phyloP scores from a whole-genome alignment of 495 filamentous ascomycete genomes.

The Neurospora tetraspora region DNA sequence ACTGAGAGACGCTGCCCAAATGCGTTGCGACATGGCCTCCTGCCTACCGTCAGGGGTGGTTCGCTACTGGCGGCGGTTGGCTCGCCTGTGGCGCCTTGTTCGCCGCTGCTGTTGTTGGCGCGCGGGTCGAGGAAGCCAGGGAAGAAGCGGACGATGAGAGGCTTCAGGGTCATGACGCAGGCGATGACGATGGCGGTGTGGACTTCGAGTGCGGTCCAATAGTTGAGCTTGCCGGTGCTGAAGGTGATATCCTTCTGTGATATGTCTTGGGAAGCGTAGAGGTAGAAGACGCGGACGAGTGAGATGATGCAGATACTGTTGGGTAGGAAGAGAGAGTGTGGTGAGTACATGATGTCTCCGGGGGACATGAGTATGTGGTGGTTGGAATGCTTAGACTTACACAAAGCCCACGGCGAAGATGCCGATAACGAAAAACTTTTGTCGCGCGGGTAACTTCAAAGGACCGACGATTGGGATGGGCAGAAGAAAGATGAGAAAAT shows the following conservation, averaged over 20 bases:
- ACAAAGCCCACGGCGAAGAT: conserved; percentile 31
- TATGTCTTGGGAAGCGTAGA: not conserved
- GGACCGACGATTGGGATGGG: conserved; percentile 27
- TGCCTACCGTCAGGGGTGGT: conserved; percentile 16
- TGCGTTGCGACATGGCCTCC: conserved; percentile 7
- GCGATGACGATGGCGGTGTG: conserved; percentile 17
- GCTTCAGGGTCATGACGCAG: conserved; percentile 22
- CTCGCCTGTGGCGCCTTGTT: not conserved
- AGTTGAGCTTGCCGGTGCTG: conserved; percentile 3
- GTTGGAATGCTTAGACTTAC: conserved; percentile 13
- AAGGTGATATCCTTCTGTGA: conserved; percentile 11
- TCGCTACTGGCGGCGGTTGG: not conserved
- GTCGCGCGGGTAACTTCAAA: conserved; percentile 23
- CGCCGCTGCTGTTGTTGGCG: not conserved
- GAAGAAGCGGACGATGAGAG: conserved; percentile 11
- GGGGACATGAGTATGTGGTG: not conserved
- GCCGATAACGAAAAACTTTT: conserved; percentile 25
- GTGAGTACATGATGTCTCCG: not conserved
- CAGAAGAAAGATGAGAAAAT: conserved; percentile 33
- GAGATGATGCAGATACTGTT: conserved; percentile 18
- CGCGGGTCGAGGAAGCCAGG: conserved; percentile 7
- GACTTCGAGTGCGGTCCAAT: conserved; percentile 17
- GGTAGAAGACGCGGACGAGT: conserved; percentile 17
- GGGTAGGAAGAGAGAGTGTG: not conserved
- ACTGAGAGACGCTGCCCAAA: not conserved